Percentiles rank a stretch among this genome's conserved stretches.
phyloP scores from a whole-genome alignment of 306 rosid genomes.

The Lathyrus tuberosus region DNA sequence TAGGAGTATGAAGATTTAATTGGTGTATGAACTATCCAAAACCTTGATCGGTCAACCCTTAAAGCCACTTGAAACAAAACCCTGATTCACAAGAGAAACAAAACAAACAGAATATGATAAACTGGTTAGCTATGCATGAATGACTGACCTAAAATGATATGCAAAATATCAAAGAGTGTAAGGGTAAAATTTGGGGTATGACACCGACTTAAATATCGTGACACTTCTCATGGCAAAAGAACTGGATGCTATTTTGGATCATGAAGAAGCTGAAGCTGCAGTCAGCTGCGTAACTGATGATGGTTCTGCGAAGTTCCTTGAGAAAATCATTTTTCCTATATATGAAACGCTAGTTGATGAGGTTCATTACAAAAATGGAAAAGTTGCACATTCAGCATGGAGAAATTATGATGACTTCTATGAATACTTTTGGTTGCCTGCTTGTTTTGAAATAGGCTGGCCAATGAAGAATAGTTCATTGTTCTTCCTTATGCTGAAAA shows the following conservation, averaged over 20 bases:
- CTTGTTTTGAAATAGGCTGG: constrained; percentile 89
- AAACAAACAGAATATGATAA: too few relatives aligned
- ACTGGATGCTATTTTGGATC: constrained; percentile 88
- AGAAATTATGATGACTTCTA: constrained; percentile 97
- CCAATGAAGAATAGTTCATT: constrained; percentile 65
- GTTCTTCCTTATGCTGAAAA: constrained; percentile 62
- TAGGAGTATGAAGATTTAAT: too few relatives aligned
- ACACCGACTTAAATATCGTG: too few relatives aligned
- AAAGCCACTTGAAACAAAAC: too few relatives aligned
- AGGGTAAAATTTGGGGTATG: too few relatives aligned
- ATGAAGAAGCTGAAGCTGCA: constrained; percentile 69
- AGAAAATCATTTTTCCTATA: constrained; percentile 70
- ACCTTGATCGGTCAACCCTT: too few relatives aligned
- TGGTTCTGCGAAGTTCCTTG: constrained; percentile 73
- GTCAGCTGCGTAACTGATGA: constrained; percentile 53
- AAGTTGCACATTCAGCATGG: constrained; percentile 98
- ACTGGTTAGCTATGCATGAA: too few relatives aligned
- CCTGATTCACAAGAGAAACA: too few relatives aligned
- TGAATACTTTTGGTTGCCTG: constrained; percentile 92
- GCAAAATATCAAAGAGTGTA: too few relatives aligned
- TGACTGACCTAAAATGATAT: too few relatives aligned
- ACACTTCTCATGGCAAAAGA: constrained; percentile 99
- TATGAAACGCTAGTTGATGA: constrained; percentile 54
- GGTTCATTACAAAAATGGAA: constrained; percentile 75
- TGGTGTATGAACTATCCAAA: too few relatives aligned